Evolutionary conservation across 352 stramenopile species (phyloP).

Genomic region (Phytophthora foliorum): DNA sequence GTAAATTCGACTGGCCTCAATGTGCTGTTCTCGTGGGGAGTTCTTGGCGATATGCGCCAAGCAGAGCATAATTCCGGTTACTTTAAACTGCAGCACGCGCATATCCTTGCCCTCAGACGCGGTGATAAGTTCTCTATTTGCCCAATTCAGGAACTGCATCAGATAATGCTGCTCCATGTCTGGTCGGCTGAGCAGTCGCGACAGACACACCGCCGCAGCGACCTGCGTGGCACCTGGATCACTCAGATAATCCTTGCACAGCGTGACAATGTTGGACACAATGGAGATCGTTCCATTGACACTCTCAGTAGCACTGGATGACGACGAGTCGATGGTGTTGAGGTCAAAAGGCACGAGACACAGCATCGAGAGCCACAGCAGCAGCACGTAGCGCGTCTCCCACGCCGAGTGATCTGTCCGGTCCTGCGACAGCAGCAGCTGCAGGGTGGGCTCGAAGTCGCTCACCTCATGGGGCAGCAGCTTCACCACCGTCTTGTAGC

Average conservation of each 20-base stretch:
- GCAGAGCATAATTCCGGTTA: constrained; percentile 86
- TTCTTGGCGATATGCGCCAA: constrained; percentile 86
- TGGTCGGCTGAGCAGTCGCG: constrained; percentile 94
- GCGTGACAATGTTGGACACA: constrained; percentile 80
- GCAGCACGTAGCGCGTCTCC: constrained; percentile 89
- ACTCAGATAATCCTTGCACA: constrained; percentile 89
- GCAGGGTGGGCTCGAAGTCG: constrained; percentile 97
- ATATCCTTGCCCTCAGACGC: constrained; percentile 42
- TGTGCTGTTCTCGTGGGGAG: constrained; percentile 76
- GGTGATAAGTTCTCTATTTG: constrained; percentile 66
- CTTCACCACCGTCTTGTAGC: constrained; percentile 96
- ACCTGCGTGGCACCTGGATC: constrained; percentile 91
- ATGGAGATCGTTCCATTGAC: constrained; percentile 58
- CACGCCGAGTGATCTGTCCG: constrained; percentile 73
- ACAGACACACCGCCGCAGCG: constrained; percentile 95
- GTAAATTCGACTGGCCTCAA: constrained; percentile 77
- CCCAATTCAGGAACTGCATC: constrained; percentile 93
- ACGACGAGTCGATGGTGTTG: constrained; percentile 94
- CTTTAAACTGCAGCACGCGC: constrained; percentile 76
- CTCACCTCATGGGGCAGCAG: constrained; percentile 96
- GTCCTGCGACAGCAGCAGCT: constrained; percentile 90
- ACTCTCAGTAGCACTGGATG: constrained; percentile 14
- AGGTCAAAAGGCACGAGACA: constrained; percentile 98
- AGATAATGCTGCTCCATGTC: constrained; percentile 95
- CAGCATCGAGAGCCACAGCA: constrained; percentile 98